Percentiles rank a stretch among this genome's conserved stretches.
Evolutionary conservation across 768 basidiomycete genomes (phyloP).

Genomic region (Boletus eberwhitei): DNA sequence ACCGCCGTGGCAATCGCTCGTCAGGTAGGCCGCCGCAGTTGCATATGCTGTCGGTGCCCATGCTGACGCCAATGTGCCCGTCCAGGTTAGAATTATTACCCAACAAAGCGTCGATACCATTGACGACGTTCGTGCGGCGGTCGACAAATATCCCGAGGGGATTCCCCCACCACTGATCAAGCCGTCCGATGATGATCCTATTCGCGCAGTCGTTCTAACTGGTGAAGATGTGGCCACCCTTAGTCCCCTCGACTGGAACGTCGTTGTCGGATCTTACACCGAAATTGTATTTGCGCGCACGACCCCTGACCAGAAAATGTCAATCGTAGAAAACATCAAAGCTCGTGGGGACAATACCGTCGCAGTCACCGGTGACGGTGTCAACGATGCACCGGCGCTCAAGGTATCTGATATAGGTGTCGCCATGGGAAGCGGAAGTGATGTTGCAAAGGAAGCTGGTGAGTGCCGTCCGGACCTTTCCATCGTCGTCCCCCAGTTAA

Average conservation of each 20-base stretch:
- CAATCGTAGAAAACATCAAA: slow-evolving; percentile 54
- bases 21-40: slow-evolving; percentile 32
- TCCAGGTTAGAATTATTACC: slow-evolving; percentile 42
- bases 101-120: slow-evolving; percentile 36
- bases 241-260: slow-evolving; percentile 38
- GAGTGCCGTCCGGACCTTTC: slow-evolving; percentile 16
- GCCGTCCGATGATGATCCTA: slow-evolving; percentile 36
- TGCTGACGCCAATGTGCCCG: not conserved
- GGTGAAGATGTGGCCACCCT: slow-evolving; percentile 42
- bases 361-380: slow-evolving; percentile 56
- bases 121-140: slow-evolving; percentile 24
- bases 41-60: not conserved
- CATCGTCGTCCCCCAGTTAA: not conserved
- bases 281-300: slow-evolving; percentile 53
- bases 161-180: slow-evolving; percentile 27
- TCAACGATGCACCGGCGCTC: slow-evolving; percentile 50
- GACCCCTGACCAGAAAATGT: slow-evolving; percentile 55
- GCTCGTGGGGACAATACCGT: slow-evolving; percentile 45
- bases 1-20: slow-evolving; percentile 51
- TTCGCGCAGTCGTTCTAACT: slow-evolving; percentile 41
- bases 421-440: slow-evolving; percentile 47
- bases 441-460: slow-evolving; percentile 55
- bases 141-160: slow-evolving; percentile 16
- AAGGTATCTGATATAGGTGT: slow-evolving; percentile 56
- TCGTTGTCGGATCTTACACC: slow-evolving; percentile 35